Evolutionary conservation across 768 basidiomycete species (phyloP).

Genomic region (Panus rudis): DNA sequence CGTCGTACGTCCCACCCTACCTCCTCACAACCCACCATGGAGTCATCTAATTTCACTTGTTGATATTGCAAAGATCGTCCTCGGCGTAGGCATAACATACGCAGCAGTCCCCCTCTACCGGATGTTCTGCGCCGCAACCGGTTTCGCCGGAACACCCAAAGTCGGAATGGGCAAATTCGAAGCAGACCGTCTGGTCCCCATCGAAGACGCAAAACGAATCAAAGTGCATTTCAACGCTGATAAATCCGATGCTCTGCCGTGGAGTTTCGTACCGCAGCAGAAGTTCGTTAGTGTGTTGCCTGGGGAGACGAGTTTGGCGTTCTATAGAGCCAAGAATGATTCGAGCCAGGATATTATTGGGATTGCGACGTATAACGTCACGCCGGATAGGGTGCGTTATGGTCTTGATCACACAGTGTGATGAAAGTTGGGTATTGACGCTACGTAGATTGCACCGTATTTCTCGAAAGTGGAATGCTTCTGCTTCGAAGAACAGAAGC

Average conservation of each 20-base stretch:
- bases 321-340: constrained; percentile 88
- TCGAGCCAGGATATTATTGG: constrained; percentile 88
- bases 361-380: constrained; percentile 98
- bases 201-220: constrained; percentile 64
- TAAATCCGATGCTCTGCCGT: constrained; percentile 80
- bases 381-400: constrained; percentile 87
- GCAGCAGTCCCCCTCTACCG: constrained; percentile 96
- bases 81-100: constrained; percentile 83
- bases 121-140: constrained; percentile 96
- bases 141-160: constrained; percentile 91
- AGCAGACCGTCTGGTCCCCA: constrained; percentile 76
- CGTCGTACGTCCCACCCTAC: constrained; percentile 44
- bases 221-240: constrained; percentile 97
- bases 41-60: constrained; percentile 4
- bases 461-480: constrained; percentile 99
- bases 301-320: constrained; percentile 93
- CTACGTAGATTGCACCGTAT: constrained; percentile 85
- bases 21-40: not conserved
- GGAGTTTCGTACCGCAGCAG: constrained; percentile 90
- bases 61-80: constrained; percentile 59
- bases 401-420: too few species aligned
- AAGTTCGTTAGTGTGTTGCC: constrained; percentile 85
- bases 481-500: constrained; percentile 97
- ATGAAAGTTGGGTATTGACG: too few species aligned
- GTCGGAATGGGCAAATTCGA: constrained; percentile 82